Base-by-base conservation (phyloP, 116 monocot genomes). In the Thalassia testudinum region DNA sequence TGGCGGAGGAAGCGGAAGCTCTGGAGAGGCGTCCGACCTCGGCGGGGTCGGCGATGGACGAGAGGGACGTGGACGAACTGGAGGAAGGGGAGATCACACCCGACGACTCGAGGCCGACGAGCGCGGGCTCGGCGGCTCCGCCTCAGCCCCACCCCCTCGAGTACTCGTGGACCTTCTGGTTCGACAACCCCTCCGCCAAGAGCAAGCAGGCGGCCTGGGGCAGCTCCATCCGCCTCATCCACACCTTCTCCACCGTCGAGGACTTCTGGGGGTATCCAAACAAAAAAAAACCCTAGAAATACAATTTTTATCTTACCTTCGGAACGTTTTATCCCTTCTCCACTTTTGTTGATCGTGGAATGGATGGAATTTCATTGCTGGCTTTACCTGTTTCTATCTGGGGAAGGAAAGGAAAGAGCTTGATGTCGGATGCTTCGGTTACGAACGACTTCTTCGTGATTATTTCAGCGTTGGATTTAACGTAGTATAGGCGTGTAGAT, bases 211-310 rank as follows among this genome's bases (percentile, higher is more conserved):
- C 57, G 21, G 53, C 73, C 3, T 85, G 84, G 84, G 84, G 84
- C 5, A 79, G 70, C 62, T 72, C 76, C 47, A 75, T 76, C 44
- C 69, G 73, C 25, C 72, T 70, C 52, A 60, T 85, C 45, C 53
- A 76, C 67, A 85, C 84, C 21, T 79, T 85, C 45, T n/a, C 64
- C 58, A 73, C 79, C 14, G 72, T 79, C 28, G 72, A 85, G 47
- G 79, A 85, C 37, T 79, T 85, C 65, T 85, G 84, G 84, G 47
- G 84, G 84, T 85, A n/a, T n/a, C n/a, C n/a, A n/a, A n/a, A n/a
- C n/a, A n/a, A n/a, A 54, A 27, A 15, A n/a, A n/a, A n/a, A n/a
- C n/a, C n/a, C n/a, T n/a, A n/a, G 19, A 45, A 13, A n/a, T 20
- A 5, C 7, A 15, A 4, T 45, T 45, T 20, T 16, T 2, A 45